Base-by-base conservation (phyloP, 2,329 filamentous ascomycete genomes). In the Ophiocordyceps robertsii region DNA sequence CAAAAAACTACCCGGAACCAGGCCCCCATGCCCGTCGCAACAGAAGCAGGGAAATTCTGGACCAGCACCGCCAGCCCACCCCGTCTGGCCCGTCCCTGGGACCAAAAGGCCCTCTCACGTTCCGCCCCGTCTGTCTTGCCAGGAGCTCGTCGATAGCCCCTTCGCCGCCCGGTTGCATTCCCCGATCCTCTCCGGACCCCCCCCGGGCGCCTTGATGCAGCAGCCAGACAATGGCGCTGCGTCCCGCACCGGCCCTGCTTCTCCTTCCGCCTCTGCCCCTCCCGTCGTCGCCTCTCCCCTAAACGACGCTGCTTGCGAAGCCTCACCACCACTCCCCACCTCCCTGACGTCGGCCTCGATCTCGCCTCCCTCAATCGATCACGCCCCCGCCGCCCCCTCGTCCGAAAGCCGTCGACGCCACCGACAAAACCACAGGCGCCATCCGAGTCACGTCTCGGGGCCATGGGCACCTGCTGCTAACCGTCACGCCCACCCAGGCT, bases 191-290 rank as follows among this genome's bases (percentile, higher is more conserved):
- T 19, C 33, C 35, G 37, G 41, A 44, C 31, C 31, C 46, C 19
- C n/a, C 47, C 48, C 47, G 49, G 51, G 52, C 53, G 55, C 47
- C 49, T 60, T 58, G 48, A 60, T 60, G 57, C 57, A 53, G 48
- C 51, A 54, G 45, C 46, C 37, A 45, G 48, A 43, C 35, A 38
- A 46, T 42, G 38, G 38, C 38, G 40, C 45, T 40, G 33, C 38
- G 29, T 45, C 37, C 39, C 43, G 45, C 49, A 40, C 46, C 39
- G 24, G 33, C 39, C 40, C 46, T 43, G 37, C 42, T 29, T 40
- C 48, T 38, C 44, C 39, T 30, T 29, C 35, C 29, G n/a, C 29
- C 8, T 17, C 27, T 37, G 21, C 29, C 13, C 21, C 35, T 14
- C 39, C 21, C 8, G 35, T 31, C n/a, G 12, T 21, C 12, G n/a